Evolutionary conservation across 768 basidiomycete species (phyloP).

Genomic region (Bullera alba): DNA sequence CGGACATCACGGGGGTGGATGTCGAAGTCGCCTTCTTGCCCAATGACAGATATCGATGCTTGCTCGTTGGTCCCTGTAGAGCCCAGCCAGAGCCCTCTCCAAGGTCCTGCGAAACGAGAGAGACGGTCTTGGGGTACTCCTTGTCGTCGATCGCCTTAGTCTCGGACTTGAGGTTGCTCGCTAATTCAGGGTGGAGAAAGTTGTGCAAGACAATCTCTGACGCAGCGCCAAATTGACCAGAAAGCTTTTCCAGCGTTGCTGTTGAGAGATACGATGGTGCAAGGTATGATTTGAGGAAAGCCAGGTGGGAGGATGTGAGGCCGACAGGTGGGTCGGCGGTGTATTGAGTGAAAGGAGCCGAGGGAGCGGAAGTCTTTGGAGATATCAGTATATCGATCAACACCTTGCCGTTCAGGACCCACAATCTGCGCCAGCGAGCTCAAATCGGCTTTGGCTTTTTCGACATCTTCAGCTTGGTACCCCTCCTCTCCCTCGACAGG

Average conservation of each 20-base stretch:
- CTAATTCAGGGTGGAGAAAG: slow-evolving; percentile 68
- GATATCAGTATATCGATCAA: slow-evolving; percentile 8
- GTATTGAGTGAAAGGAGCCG: slow-evolving; percentile 48
- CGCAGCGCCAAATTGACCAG: slow-evolving; percentile 72
- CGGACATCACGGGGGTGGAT: slow-evolving; percentile 52
- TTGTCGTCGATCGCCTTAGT: slow-evolving; percentile 60
- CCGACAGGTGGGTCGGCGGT: slow-evolving; percentile 37
- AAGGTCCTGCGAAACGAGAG: slow-evolving; percentile 61
- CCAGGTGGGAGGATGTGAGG: slow-evolving; percentile 51
- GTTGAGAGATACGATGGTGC: slow-evolving; percentile 84
- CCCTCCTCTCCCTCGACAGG: slow-evolving; percentile 87
- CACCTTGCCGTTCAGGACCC: slow-evolving; percentile 47
- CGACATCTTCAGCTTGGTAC: slow-evolving; percentile 54
- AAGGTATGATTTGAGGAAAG: slow-evolving; percentile 75
- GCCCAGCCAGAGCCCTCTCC: slow-evolving; percentile 61
- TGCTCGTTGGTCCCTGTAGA: slow-evolving; percentile 81
- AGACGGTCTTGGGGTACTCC: slow-evolving; percentile 49
- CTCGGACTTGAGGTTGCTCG: slow-evolving; percentile 59
- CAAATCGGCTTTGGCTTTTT: slow-evolving; percentile 52
- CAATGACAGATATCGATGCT: slow-evolving; percentile 83
- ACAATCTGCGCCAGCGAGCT: slow-evolving; percentile 91
- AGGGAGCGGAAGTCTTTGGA: slow-evolving; percentile 34
- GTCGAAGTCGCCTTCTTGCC: slow-evolving; percentile 45
- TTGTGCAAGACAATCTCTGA: slow-evolving; percentile 82
- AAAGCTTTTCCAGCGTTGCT: slow-evolving; percentile 70